These are phyloP conservation scores for Zygosaccharomyces bailii DNA, from an alignment of 805 yeast genomes.

Conservation along the genomic window DNA sequence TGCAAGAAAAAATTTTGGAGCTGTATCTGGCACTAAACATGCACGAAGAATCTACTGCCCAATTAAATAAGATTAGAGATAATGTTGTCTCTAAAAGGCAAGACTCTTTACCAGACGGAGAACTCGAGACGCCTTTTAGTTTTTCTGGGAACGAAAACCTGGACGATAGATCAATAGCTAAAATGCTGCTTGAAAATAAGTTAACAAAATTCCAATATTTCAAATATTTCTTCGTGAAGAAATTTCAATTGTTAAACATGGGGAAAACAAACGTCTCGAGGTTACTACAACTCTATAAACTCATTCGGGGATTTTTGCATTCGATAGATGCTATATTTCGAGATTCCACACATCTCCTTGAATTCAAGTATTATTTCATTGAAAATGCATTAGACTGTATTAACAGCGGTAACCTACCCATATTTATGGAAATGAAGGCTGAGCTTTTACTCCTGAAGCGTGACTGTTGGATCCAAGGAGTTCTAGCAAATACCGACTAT, in stretches of 20 bases:
- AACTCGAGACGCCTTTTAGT: slow-evolving; percentile 24
- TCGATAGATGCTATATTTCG: slow-evolving; percentile 15
- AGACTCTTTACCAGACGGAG: slow-evolving; percentile 18
- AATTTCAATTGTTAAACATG: slow-evolving; percentile 20
- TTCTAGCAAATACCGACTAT: slow-evolving; percentile 17
- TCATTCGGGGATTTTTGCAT: slow-evolving; percentile 18
- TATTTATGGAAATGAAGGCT: slow-evolving; percentile 36
- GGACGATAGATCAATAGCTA: slow-evolving; percentile 12
- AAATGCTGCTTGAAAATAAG: slow-evolving; percentile 16
- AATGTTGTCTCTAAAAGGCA: slow-evolving; percentile 9
- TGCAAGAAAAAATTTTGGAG: slow-evolving; percentile 28
- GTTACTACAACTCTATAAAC: slow-evolving; percentile 15
- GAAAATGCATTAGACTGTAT: slow-evolving; percentile 16
- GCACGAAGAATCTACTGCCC: slow-evolving; percentile 26
- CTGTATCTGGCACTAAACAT: slow-evolving; percentile 29
- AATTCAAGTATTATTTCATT: slow-evolving; percentile 25
- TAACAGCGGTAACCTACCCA: slow-evolving; percentile 8
- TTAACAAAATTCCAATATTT: slow-evolving; percentile 22
- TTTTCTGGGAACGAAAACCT: slow-evolving; percentile 5
- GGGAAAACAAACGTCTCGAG: slow-evolving; percentile 13
- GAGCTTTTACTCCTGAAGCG: slow-evolving; percentile 41
- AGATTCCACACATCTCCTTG: slow-evolving; percentile 16
- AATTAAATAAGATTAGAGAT: slow-evolving; percentile 19
- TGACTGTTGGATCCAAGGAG: slow-evolving; percentile 38
- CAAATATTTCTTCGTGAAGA: slow-evolving; percentile 25